These are phyloP conservation scores for Fusarium dlaminii DNA, from an alignment of 2,329 filamentous ascomycete species.

Conservation along the genomic window DNA sequence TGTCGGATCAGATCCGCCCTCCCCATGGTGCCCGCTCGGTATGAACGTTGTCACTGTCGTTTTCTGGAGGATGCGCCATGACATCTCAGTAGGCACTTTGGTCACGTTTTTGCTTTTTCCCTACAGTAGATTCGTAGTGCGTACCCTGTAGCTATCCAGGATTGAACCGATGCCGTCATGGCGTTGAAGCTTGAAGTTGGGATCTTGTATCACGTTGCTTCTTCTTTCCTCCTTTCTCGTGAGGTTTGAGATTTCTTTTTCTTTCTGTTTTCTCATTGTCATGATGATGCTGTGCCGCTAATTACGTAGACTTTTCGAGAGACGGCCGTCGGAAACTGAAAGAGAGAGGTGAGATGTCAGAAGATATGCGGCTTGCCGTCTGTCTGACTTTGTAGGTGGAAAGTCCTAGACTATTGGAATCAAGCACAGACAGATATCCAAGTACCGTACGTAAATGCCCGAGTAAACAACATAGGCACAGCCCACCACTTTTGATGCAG, in stretches of 20 bases:
- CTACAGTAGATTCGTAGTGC: neutral
- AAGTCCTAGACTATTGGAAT: conserved; percentile 13
- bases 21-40: conserved; percentile 12
- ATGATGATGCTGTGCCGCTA: conserved; percentile 20
- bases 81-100: conserved; percentile 12
- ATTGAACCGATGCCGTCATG: conserved; percentile 32
- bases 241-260: neutral
- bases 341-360: conserved; percentile 10
- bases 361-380: conserved; percentile 25
- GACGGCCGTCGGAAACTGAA: conserved; percentile 8
- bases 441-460: neutral
- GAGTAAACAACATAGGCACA: conserved; percentile 11
- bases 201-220: conserved; percentile 26
- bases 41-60: neutral
- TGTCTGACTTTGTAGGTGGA: conserved; percentile 1
- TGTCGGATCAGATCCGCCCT: conserved; percentile 25
- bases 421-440: neutral
- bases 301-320: conserved; percentile 34
- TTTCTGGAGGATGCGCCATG: conserved; percentile 19
- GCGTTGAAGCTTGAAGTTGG: neutral
- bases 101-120: conserved; percentile 17
- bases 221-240: conserved; percentile 1
- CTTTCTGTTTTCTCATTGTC: conserved; percentile 17
- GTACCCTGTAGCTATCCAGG: conserved; percentile 26
- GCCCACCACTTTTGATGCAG: conserved; percentile 16